Percentiles rank a stretch among this genome's conserved stretches.
Conservation (phyloP, 768 basidiomycete species). For the Suillus fuscotomentosus region DNA sequence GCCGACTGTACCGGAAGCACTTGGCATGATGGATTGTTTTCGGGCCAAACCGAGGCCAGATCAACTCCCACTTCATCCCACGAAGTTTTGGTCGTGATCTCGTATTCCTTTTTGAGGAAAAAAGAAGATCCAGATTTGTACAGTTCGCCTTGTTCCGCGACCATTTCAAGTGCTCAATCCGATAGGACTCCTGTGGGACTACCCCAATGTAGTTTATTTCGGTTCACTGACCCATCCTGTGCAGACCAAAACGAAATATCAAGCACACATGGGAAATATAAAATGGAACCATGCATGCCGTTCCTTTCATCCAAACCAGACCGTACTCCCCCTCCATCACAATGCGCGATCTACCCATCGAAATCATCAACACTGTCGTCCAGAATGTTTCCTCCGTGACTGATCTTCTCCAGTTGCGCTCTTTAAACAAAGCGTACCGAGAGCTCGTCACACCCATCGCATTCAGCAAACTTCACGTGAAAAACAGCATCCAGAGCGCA, state of each 20-base stretch:
- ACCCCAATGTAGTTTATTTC: neutral
- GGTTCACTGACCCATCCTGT: neutral
- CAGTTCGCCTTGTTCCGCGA: neutral
- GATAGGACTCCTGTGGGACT: neutral
- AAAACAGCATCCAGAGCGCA: slow-evolving; percentile 25
- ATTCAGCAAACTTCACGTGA: slow-evolving; percentile 23
- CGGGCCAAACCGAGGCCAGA: too few species aligned
- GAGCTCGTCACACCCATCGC: slow-evolving; percentile 23
- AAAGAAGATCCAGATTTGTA: neutral
- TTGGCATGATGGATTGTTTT: too few species aligned
- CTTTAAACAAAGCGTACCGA: slow-evolving; percentile 24
- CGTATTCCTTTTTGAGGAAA: neutral
- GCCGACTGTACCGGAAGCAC: too few species aligned
- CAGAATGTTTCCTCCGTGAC: slow-evolving; percentile 21
- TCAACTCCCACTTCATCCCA: too few species aligned
- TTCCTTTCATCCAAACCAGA: neutral
- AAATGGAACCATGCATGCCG: neutral
- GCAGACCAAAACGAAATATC: neutral
- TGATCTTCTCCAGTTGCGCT: slow-evolving; percentile 28
- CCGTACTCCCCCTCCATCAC: neutral
- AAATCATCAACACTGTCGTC: slow-evolving; percentile 25
- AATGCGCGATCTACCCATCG: slow-evolving; percentile 27
- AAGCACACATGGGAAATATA: neutral
- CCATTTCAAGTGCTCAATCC: neutral
- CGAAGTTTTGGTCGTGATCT: too few species aligned